Percentiles rank a stretch among this genome's conserved stretches.
These are phyloP conservation scores for Salix purpurea DNA, from an alignment of 345 rosid species.

Conservation along the genomic window DNA sequence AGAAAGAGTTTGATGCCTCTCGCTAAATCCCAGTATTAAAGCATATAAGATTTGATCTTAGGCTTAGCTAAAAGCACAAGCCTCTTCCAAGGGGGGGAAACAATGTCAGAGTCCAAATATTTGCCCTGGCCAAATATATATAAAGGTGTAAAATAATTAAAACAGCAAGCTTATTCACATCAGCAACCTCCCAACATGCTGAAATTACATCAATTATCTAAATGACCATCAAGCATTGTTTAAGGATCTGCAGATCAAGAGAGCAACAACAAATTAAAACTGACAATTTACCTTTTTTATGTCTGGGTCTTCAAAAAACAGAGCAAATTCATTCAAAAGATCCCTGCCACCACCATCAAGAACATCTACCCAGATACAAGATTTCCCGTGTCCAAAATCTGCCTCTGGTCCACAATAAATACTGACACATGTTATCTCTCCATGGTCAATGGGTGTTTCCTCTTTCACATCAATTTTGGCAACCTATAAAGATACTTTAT, in stretches of 20 bases:
- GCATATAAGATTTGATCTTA: not conserved
- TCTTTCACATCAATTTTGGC: constrained; percentile 77
- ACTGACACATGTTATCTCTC: constrained; percentile 85
- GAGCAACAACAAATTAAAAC: not conserved
- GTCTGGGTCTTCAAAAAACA: constrained; percentile 61
- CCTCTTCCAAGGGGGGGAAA: not conserved
- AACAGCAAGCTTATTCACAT: not conserved
- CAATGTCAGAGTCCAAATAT: not conserved
- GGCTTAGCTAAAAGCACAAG: not conserved
- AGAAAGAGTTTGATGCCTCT: not conserved
- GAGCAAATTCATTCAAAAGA: constrained; percentile 59
- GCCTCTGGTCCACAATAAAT: constrained; percentile 74
- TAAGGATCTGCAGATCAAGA: constrained; percentile 6
- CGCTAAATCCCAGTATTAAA: not conserved
- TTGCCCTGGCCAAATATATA: not conserved
- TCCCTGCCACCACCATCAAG: constrained; percentile 75
- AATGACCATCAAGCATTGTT: constrained; percentile 1
- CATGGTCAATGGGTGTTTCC: constrained; percentile 88
- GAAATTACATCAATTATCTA: not conserved
- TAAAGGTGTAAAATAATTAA: not conserved
- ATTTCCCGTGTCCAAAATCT: constrained; percentile 78
- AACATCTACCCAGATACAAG: constrained; percentile 94
- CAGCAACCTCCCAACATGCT: not conserved
- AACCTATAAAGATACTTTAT: constrained; percentile 49
- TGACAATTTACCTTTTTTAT: constrained; percentile 56